Percentiles rank a stretch among this genome's conserved stretches.
Evolutionary conservation across 768 basidiomycete species (phyloP).

Genomic region (Termitomyces sp.): DNA sequence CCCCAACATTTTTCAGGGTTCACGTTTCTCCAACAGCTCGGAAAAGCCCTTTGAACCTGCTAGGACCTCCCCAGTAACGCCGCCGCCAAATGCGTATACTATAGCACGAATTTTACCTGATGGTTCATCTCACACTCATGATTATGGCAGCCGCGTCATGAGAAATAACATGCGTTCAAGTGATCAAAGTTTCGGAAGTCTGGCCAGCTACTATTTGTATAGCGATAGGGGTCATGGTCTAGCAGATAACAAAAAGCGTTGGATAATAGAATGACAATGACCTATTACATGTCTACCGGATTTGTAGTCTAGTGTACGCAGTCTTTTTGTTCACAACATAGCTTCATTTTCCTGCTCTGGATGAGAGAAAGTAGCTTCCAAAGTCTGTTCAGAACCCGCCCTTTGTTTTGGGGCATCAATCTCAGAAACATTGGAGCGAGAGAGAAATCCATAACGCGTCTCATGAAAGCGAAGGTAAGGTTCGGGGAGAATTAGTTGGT

Average conservation of each 20-base stretch:
- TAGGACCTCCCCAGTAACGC: constrained; percentile 18
- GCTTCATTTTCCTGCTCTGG: neutral
- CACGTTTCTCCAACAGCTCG: constrained; percentile 40
- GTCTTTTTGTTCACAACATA: neutral
- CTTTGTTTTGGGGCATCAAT: neutral
- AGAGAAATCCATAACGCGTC: neutral
- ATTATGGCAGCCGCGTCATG: constrained; percentile 14
- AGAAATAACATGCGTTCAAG: constrained; percentile 32
- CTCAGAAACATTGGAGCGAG: neutral
- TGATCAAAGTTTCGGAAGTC: constrained; percentile 33
- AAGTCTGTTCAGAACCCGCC: neutral
- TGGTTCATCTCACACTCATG: constrained; percentile 23
- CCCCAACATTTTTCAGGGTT: constrained; percentile 35
- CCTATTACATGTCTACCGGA: neutral
- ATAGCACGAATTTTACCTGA: constrained; percentile 25
- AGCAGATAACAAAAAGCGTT: constrained; percentile 35
- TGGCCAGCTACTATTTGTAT: constrained; percentile 26
- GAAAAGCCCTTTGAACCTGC: constrained; percentile 34
- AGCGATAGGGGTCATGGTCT: constrained; percentile 25
- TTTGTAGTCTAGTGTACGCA: neutral
- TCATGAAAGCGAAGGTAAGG: neutral
- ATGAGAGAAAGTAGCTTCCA: neutral
- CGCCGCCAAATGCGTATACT: constrained; percentile 29
- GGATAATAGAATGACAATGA: constrained; percentile 48
- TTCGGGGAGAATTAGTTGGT: neutral